phyloP scores from a whole-genome alignment of 1,284 basidiomycete species.

The Malassezia furfur region DNA sequence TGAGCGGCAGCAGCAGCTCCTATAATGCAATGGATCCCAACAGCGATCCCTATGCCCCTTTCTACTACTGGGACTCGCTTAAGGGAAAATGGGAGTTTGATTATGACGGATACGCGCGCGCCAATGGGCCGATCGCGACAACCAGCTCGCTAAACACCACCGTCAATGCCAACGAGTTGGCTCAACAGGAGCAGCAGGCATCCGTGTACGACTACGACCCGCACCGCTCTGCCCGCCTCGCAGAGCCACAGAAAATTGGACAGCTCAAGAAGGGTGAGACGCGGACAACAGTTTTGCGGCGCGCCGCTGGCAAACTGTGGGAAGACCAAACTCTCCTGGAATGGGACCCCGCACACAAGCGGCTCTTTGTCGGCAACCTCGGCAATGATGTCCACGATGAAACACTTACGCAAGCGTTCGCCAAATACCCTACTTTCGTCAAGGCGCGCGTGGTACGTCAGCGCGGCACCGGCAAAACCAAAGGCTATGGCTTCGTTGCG shows the following conservation, averaged over 20 bases:
- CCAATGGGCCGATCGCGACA: conserved; percentile 26
- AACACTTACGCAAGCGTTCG: conserved; percentile 77
- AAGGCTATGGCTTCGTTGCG: conserved; percentile 84
- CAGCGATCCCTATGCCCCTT: conserved; percentile 41
- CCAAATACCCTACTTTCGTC: conserved; percentile 77
- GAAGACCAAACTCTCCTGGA: conserved; percentile 94
- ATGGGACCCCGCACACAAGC: conserved; percentile 98
- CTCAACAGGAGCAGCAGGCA: conserved; percentile 18
- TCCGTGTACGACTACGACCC: conserved; percentile 16
- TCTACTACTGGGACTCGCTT: conserved; percentile 44
- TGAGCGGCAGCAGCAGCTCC: conserved; percentile 11
- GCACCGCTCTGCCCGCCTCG: conserved; percentile 3
- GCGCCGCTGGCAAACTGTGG: conserved; percentile 91
- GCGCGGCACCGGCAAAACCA: conserved; percentile 70
- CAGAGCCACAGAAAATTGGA: conserved; percentile 27
- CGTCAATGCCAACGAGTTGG: conserved; percentile 15
- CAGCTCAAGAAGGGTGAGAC: conserved; percentile 70
- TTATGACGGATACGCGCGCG: conserved; percentile 39
- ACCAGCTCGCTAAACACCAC: not conserved
- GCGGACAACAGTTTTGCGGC: conserved; percentile 82
- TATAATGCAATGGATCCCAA: conserved; percentile 3
- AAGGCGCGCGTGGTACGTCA: conserved; percentile 93
- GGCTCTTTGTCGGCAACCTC: conserved; percentile 92
- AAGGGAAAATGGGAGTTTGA: conserved; percentile 44
- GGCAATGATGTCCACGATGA: conserved; percentile 97